Evolutionary conservation across 106 monocot genomes (phyloP).

Genomic region (Ottelia alismoides): DNA sequence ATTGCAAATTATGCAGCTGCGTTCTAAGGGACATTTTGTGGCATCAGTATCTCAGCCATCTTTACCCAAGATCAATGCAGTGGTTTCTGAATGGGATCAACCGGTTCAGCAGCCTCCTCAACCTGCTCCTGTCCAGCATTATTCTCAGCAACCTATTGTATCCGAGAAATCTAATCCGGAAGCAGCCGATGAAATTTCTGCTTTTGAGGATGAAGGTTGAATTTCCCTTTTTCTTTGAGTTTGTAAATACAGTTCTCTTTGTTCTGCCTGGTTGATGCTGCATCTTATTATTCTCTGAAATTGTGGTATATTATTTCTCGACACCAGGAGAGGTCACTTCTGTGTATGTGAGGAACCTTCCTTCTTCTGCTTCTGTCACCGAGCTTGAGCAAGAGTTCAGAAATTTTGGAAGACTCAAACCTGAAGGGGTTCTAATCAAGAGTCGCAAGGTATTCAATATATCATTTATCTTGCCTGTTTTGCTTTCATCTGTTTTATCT

Average conservation of each 20-base stretch:
- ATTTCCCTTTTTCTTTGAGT: too few species aligned
- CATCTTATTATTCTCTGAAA: neutral
- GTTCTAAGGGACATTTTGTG: slow-evolving; percentile 40
- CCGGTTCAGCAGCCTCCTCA: too few species aligned
- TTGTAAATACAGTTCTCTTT: too few species aligned
- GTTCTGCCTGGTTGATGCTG: neutral
- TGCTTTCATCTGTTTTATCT: too few species aligned
- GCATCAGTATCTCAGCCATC: slow-evolving; percentile 10
- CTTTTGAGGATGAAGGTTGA: slow-evolving; percentile 65
- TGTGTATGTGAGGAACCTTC: slow-evolving; percentile 79
- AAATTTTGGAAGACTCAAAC: slow-evolving; percentile 54
- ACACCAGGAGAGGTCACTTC: slow-evolving; percentile 71
- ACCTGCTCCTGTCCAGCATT: slow-evolving; percentile 14
- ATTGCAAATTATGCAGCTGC: slow-evolving; percentile 50
- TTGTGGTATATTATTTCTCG: too few species aligned
- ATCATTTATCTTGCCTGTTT: too few species aligned
- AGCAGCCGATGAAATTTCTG: slow-evolving; percentile 19
- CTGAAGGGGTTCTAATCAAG: slow-evolving; percentile 69
- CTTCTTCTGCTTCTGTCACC: slow-evolving; percentile 29
- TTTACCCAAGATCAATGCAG: slow-evolving; percentile 17
- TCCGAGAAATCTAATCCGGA: slow-evolving; percentile 36
- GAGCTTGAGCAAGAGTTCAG: slow-evolving; percentile 70
- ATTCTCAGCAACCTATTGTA: slow-evolving; percentile 8
- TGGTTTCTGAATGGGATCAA: slow-evolving; percentile 35
- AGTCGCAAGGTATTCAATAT: slow-evolving; percentile 65